Evolutionary conservation across 306 rosid species (phyloP).

Genomic region (Pterocarpus santalinus): DNA sequence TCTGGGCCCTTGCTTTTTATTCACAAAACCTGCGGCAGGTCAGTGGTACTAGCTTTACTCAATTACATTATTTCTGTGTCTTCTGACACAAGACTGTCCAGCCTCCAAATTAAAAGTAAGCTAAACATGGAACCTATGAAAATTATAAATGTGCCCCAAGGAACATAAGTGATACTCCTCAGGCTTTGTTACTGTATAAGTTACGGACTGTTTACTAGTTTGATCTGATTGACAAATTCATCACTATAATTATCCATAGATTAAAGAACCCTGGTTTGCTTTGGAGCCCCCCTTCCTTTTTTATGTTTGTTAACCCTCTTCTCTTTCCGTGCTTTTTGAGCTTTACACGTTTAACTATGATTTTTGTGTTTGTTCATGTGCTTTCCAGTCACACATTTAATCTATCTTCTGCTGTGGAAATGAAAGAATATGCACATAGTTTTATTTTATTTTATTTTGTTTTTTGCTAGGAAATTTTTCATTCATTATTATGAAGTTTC

Average conservation of each 20-base stretch:
- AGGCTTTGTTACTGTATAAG: conserved; percentile 7
- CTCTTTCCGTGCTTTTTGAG: conserved; percentile 2
- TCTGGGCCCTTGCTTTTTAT: conserved; percentile 66
- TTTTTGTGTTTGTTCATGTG: background rate
- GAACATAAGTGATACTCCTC: conserved; percentile 30
- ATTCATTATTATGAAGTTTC: background rate
- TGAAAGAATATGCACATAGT: background rate
- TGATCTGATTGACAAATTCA: conserved; percentile 33
- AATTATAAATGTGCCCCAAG: background rate
- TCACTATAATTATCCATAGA: background rate
- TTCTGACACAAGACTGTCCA: background rate
- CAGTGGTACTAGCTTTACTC: conserved; percentile 11
- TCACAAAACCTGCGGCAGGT: conserved; percentile 72
- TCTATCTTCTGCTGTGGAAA: conserved; percentile 9
- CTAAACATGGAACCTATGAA: background rate
- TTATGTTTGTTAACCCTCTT: background rate
- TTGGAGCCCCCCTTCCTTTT: background rate
- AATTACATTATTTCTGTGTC: background rate
- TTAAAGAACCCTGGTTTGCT: background rate
- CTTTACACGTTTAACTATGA: background rate
- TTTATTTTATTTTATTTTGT: background rate
- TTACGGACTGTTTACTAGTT: background rate
- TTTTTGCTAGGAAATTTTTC: background rate
- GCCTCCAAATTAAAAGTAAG: conserved; percentile 6
- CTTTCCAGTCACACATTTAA: background rate